Evolutionary conservation across 768 basidiomycete species (phyloP).

Genomic region (Amanita thiersii): DNA sequence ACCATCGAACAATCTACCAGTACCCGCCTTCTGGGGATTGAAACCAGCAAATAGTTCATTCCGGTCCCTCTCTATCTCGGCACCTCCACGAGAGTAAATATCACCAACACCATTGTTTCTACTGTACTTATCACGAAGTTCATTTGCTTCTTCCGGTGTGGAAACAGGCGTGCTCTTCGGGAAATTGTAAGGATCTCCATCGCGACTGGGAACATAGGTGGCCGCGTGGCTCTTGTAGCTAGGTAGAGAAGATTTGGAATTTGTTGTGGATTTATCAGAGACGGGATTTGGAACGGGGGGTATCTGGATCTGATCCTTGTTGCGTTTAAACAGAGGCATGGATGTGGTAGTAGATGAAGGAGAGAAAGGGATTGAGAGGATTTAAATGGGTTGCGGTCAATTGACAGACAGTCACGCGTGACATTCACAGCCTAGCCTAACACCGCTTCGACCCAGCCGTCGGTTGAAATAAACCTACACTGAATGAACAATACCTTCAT

Average conservation of each 20-base stretch:
- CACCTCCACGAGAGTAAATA: conserved; percentile 54
- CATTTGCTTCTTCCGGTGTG: conserved; percentile 14
- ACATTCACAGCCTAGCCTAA: not conserved
- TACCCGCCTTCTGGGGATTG: conserved; percentile 48
- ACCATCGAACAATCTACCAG: conserved; percentile 66
- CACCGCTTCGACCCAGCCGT: too few relatives aligned
- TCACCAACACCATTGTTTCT: conserved; percentile 51
- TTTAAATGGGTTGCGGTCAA: not conserved
- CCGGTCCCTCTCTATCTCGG: conserved; percentile 57
- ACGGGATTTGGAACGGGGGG: conserved; percentile 49
- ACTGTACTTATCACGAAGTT: conserved; percentile 36
- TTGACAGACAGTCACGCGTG: not conserved
- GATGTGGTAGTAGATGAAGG: conserved; percentile 13
- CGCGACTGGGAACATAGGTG: conserved; percentile 64
- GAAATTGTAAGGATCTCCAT: conserved; percentile 36
- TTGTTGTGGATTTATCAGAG: conserved; percentile 20
- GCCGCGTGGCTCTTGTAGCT: conserved; percentile 42
- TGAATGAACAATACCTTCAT: too few relatives aligned
- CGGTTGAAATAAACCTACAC: too few relatives aligned
- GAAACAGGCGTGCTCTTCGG: conserved; percentile 11
- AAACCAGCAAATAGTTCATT: conserved; percentile 72
- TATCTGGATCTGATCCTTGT: conserved; percentile 56
- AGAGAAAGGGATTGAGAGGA: conserved; percentile 6
- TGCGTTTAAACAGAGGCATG: conserved; percentile 66
- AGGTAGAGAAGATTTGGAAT: conserved; percentile 30